A percentile compares a stretch with the other conserved stretches of the same genome.
phyloP scores from a whole-genome alignment of 2,329 filamentous ascomycete genomes.

The Talaromyces marneffei region DNA sequence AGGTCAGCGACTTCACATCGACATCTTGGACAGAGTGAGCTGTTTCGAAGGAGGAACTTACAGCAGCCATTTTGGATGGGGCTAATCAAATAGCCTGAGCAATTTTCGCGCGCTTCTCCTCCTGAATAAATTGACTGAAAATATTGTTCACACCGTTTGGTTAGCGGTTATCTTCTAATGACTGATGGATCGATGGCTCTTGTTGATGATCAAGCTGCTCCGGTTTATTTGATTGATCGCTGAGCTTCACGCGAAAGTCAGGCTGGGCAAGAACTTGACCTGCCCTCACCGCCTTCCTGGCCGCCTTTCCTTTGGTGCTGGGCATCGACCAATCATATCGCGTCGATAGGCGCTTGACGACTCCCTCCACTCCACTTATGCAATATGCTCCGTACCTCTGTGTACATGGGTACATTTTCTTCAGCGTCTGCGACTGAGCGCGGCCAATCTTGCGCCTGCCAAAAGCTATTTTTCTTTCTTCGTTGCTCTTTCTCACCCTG shows the following conservation, averaged over 20 bases:
- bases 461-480: background rate
- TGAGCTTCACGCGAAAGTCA: background rate
- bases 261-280: background rate
- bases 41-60: conserved; percentile 4
- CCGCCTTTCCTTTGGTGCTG: background rate
- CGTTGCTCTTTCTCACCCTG: background rate
- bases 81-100: background rate
- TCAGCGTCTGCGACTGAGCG: background rate
- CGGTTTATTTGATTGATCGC: background rate
- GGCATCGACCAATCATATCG: background rate
- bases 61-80: conserved; percentile 11
- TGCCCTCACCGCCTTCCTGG: conserved; percentile 11
- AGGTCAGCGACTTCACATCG: background rate
- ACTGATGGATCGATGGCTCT: background rate
- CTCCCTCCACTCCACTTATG: background rate
- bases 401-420: background rate
- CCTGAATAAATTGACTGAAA: background rate
- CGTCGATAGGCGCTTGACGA: background rate
- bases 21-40: background rate
- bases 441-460: background rate
- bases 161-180: background rate
- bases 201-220: background rate
- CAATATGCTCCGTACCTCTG: too few relatives aligned
- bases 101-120: background rate
- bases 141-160: background rate